Evolutionary conservation across 768 basidiomycete species (phyloP), one percentile per base, ranked within the genome.

Genomic region (Psilocybe azurescens): DNA sequence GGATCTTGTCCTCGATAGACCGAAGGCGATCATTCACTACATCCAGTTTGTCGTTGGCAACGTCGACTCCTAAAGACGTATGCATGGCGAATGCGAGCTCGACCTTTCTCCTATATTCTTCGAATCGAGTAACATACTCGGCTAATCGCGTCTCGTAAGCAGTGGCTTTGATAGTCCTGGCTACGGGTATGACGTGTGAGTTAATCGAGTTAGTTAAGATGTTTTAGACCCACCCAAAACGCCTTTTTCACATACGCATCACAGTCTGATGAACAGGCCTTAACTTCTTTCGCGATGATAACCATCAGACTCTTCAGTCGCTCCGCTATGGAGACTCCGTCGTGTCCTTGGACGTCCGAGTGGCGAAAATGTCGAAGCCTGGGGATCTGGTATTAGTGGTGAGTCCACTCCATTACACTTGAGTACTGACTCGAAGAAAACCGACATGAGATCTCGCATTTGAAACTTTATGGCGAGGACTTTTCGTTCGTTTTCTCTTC

Each of bases 401-500:
- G 11, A 36, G 33, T 36, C 11, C 11, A 11, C 33, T 36, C 0
- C 0, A 36, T 36, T 46, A 30, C 13, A 28, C 41, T 10, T 44
- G 11, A 56, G 81, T 83, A 53, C n/a, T n/a, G 20, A 38, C 81
- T 83, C 77, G 14, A 83, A 73, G 18, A 86, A 75, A 1, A 74
- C 74, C 13, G 68, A 58, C 78, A 86, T 82, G 74, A 82, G 77
- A 46, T 84, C 76, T 60, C 75, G 77, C 83, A 86, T 86, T 62
- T 83, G 78, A 8, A 80, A 59, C 52, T 81, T 81, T 5, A 87
- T 72, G 3, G 75, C 71, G 2, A 79, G 60, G 6, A 85, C 76
- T 61, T 83, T 84, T 58, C 76, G 78, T 58, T 86, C 81, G 56
- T 87, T 86, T 29, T 83, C 82, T 24, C 81, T 72, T 24, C 84